phyloP scores from a whole-genome alignment of 495 filamentous ascomycete genomes.

The Aspergillus sclerotiicarbonarius region DNA sequence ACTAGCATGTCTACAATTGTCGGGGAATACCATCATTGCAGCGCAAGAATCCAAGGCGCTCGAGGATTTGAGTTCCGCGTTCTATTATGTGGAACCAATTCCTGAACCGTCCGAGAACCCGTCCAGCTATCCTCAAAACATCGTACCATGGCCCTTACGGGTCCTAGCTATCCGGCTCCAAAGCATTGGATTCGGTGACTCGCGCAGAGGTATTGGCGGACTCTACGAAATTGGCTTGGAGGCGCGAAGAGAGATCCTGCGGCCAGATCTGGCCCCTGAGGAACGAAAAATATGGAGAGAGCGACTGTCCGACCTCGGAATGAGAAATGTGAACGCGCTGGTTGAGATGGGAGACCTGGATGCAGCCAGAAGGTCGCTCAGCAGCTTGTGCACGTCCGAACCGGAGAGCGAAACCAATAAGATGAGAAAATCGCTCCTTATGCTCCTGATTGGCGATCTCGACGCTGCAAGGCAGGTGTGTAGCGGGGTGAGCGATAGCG shows the following conservation, averaged over 20 bases:
- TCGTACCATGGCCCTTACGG: constrained; percentile 85
- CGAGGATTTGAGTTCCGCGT: constrained; percentile 70
- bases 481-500: constrained; percentile 19
- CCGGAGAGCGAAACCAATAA: constrained; percentile 35
- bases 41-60: constrained; percentile 82
- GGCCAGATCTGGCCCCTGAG: constrained; percentile 21
- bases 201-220: constrained; percentile 77
- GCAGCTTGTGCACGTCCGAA: constrained; percentile 34
- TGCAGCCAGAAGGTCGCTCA: constrained; percentile 69
- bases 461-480: constrained; percentile 57
- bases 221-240: constrained; percentile 87
- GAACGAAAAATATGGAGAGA: constrained; percentile 62
- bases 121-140: constrained; percentile 40
- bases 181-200: constrained; percentile 78
- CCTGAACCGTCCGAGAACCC: constrained; percentile 27
- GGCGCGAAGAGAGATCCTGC: constrained; percentile 56
- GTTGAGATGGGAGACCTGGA: constrained; percentile 89
- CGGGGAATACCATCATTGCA: constrained; percentile 67
- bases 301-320: constrained; percentile 69
- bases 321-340: constrained; percentile 74
- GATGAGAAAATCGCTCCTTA: constrained; percentile 62
- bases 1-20: constrained; percentile 75
- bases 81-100: constrained; percentile 58
- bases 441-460: constrained; percentile 73
- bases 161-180: constrained; percentile 79